These are phyloP conservation scores for Salix arbutifolia DNA, from an alignment of 345 rosid species.

Conservation along the genomic window DNA sequence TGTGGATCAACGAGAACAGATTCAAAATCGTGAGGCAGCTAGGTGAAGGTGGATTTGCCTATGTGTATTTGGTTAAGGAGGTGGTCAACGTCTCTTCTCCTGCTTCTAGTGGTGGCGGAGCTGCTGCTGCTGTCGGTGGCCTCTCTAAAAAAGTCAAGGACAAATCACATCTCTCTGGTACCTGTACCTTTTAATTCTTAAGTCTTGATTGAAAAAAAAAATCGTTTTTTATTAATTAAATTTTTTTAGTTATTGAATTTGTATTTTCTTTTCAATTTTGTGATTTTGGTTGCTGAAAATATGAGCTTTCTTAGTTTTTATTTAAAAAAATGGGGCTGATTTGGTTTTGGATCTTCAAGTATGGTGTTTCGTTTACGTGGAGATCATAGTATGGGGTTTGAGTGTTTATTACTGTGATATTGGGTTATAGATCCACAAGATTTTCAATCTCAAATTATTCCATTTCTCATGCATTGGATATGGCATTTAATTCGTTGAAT, in stretches of 20 bases:
- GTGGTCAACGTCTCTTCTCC: slow-evolving; percentile 53
- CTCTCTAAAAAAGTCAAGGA: slow-evolving; percentile 89
- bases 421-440: neutral
- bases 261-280: too few relatives aligned
- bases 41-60: slow-evolving; percentile 97
- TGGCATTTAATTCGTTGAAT: neutral
- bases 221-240: neutral
- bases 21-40: slow-evolving; percentile 88
- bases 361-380: neutral
- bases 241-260: neutral
- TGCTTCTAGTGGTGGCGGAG: slow-evolving; percentile 13
- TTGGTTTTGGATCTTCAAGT: neutral
- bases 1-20: slow-evolving; percentile 97
- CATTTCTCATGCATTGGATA: neutral
- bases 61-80: slow-evolving; percentile 80
- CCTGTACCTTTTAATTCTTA: neutral
- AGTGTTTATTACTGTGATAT: neutral
- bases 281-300: too few relatives aligned
- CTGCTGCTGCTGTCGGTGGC: slow-evolving; percentile 28
- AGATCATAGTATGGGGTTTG: neutral
- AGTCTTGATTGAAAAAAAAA: neutral
- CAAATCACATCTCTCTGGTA: slow-evolving; percentile 84
- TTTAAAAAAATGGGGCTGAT: too few relatives aligned
- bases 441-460: neutral
- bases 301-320: too few relatives aligned